Conservation (phyloP, 2,329 filamentous ascomycete genomes). For the Epichloe aotearoae region DNA sequence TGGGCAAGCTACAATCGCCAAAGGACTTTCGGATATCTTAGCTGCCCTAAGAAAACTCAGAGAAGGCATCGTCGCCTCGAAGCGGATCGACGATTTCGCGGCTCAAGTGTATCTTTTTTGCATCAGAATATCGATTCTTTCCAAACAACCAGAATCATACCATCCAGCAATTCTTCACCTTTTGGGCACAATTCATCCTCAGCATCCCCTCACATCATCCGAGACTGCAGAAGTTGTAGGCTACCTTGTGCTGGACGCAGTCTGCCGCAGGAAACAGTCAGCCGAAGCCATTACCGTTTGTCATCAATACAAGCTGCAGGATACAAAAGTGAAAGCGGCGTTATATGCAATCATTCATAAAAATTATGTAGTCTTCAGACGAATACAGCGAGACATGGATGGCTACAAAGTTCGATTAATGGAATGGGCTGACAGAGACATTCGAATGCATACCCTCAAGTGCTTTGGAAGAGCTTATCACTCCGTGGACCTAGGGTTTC, state of each 20-base stretch:
- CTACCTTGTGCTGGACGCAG: slow-evolving; percentile 77
- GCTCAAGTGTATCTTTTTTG: slow-evolving; percentile 80
- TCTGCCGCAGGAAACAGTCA: slow-evolving; percentile 68
- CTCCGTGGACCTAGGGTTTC: slow-evolving; percentile 50
- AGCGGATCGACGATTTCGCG: slow-evolving; percentile 66
- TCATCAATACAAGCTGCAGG: slow-evolving; percentile 45
- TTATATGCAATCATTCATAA: slow-evolving; percentile 63
- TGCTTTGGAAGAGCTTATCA: slow-evolving; percentile 77
- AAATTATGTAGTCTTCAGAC: slow-evolving; percentile 71
- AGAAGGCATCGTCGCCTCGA: slow-evolving; percentile 73
- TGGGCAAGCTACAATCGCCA: slow-evolving; percentile 28
- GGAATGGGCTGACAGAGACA: slow-evolving; percentile 64
- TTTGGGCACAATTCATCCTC: slow-evolving; percentile 55
- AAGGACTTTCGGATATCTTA: slow-evolving; percentile 61
- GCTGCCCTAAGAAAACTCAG: slow-evolving; percentile 82
- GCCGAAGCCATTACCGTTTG: slow-evolving; percentile 58
- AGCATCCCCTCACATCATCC: slow-evolving; percentile 52
- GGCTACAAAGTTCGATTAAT: slow-evolving; percentile 68
- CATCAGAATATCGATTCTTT: slow-evolving; percentile 69
- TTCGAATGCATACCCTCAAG: slow-evolving; percentile 68
- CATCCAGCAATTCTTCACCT: slow-evolving; percentile 75
- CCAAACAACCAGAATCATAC: slow-evolving; percentile 76
- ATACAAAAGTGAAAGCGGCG: slow-evolving; percentile 54
- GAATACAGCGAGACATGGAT: slow-evolving; percentile 58
- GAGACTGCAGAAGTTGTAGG: slow-evolving; percentile 69